Evolutionary conservation across 768 basidiomycete species (phyloP).

Genomic region (Bullera alba): DNA sequence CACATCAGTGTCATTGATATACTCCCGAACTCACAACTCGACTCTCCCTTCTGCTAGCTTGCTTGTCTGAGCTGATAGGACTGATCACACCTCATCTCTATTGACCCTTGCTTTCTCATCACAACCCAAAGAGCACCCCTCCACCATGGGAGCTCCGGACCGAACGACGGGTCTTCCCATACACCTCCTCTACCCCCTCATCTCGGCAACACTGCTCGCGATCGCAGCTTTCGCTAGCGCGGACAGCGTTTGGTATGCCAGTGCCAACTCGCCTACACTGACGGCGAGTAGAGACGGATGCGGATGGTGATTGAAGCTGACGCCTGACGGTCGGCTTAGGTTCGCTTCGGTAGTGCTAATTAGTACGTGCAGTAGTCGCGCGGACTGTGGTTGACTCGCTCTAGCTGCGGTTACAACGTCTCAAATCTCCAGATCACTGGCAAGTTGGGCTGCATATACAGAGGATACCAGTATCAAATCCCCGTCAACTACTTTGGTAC

Average conservation of each 20-base stretch:
- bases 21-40: no score
- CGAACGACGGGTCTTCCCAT: slow-evolving; percentile 33
- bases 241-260: slow-evolving; percentile 32
- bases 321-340: slow-evolving; percentile 5
- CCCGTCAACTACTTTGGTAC: slow-evolving; percentile 32
- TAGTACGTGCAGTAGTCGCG: slow-evolving; percentile 8
- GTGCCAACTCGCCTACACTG: slow-evolving; percentile 22
- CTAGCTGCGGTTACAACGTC: slow-evolving; percentile 38
- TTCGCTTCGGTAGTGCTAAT: slow-evolving; percentile 14
- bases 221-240: slow-evolving; percentile 33
- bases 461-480: slow-evolving; percentile 33
- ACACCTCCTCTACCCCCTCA: slow-evolving; percentile 30
- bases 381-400: background rate
- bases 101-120: no score
- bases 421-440: slow-evolving; percentile 27
- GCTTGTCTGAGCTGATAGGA: no score
- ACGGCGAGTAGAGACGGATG: slow-evolving; percentile 9
- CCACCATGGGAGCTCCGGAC: slow-evolving; percentile 24
- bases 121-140: no score
- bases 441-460: slow-evolving; percentile 32
- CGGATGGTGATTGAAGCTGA: background rate
- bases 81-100: no score
- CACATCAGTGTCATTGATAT: no score
- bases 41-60: no score
- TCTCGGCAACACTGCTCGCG: slow-evolving; percentile 27